These are phyloP conservation scores for Sanghuangporus weigelae DNA, from an alignment of 1,284 basidiomycete species.

Conservation along the genomic window DNA sequence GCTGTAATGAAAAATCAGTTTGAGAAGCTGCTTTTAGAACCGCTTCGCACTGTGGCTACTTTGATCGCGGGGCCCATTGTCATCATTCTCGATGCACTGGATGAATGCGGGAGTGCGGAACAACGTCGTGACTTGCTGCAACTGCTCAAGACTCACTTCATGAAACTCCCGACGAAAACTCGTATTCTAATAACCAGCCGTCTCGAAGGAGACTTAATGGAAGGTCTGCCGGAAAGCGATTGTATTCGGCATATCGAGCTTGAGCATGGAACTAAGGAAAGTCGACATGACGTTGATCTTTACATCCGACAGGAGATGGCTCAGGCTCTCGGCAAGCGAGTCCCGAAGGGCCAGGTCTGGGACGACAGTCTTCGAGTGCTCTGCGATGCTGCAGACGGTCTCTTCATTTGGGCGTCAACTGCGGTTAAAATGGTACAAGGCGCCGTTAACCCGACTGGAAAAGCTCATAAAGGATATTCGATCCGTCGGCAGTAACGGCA, in stretches of 20 bases:
- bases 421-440: background rate
- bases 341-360: too few species aligned
- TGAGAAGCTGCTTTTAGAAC: background rate
- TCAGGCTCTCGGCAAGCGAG: too few species aligned
- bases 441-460: background rate
- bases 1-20: background rate
- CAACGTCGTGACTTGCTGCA: slow-evolving; percentile 28
- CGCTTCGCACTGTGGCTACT: too few species aligned
- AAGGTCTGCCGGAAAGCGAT: background rate
- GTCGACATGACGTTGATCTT: background rate
- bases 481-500: too few species aligned
- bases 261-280: background rate
- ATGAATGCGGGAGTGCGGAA: slow-evolving; percentile 10
- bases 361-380: background rate
- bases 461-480: too few species aligned
- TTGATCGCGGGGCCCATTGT: background rate
- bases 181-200: slow-evolving; percentile 3
- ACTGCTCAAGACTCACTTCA: slow-evolving; percentile 23
- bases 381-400: background rate
- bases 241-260: background rate
- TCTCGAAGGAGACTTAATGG: slow-evolving; percentile 1
- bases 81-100: slow-evolving; percentile 4
- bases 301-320: background rate
- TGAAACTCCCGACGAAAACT: background rate
- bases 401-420: slow-evolving; percentile 10